A percentile compares a stretch with the other conserved stretches of the same genome.
Conservation (phyloP, 106 monocot species). For the Phalaenopsis equestris region DNA sequence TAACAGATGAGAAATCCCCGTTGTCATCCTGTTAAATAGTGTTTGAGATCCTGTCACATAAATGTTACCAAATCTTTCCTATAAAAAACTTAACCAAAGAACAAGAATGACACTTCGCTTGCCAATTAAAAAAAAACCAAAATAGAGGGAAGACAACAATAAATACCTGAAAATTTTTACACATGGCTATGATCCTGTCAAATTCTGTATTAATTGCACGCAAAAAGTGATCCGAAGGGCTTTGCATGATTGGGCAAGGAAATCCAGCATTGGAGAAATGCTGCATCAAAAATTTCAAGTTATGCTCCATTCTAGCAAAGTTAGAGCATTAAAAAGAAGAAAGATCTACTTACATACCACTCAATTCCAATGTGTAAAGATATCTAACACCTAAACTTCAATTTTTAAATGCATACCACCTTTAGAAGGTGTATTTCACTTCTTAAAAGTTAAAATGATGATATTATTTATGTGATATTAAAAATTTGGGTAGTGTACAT, state of each 20-base stretch:
- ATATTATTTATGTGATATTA: too few species aligned
- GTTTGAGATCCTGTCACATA: constrained; percentile 12
- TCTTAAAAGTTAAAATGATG: too few species aligned
- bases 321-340: background rate
- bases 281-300: constrained; percentile 31
- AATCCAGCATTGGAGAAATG: constrained; percentile 99
- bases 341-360: too few species aligned
- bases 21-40: constrained; percentile 70
- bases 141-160: background rate
- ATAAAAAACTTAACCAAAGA: constrained; percentile 13
- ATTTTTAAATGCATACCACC: too few species aligned
- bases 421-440: too few species aligned
- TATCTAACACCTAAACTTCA: too few species aligned
- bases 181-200: constrained; percentile 99
- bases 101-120: background rate
- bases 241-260: constrained; percentile 98
- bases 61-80: background rate
- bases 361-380: too few species aligned
- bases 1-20: constrained; percentile 94
- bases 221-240: constrained; percentile 95
- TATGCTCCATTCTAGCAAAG: background rate
- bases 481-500: too few species aligned
- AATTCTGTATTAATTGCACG: constrained; percentile 96
- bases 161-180: constrained; percentile 87
- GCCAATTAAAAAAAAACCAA: background rate